Conservation (phyloP, 2,329 filamentous ascomycete genomes). For the Hymenoscyphus fructigenus region DNA sequence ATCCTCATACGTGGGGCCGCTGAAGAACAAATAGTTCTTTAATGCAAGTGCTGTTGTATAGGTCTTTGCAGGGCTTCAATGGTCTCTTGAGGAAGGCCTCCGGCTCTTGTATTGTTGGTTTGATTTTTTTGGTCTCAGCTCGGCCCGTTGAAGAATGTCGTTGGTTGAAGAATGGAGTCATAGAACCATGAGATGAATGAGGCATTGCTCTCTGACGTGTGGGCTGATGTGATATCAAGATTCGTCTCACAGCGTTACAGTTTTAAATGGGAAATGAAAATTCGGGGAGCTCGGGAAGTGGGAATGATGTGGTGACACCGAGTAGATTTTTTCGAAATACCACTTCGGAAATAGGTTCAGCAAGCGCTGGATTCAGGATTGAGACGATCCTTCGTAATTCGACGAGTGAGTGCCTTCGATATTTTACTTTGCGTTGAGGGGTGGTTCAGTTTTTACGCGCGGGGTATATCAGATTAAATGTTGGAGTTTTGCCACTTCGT, state of each 20-base stretch:
- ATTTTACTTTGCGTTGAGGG: not conserved
- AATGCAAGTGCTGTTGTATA: not conserved
- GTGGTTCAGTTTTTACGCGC: too few relatives aligned
- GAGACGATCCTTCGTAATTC: not conserved
- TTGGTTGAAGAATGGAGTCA: not conserved
- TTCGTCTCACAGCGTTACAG: not conserved
- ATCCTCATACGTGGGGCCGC: not conserved
- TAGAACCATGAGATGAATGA: not conserved
- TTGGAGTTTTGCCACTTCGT: too few relatives aligned
- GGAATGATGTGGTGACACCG: not conserved
- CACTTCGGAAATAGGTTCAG: not conserved
- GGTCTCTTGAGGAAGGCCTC: not conserved
- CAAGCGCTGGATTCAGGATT: not conserved
- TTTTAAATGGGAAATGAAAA: not conserved
- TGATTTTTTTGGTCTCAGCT: not conserved
- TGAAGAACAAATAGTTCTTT: not conserved
- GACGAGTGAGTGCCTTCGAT: not conserved
- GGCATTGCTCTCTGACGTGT: not conserved
- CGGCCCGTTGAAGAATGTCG: not conserved
- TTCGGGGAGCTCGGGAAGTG: not conserved
- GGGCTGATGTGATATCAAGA: not conserved
- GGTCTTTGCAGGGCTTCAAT: not conserved
- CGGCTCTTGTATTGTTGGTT: not conserved
- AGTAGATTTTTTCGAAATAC: not conserved
- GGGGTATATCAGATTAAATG: too few relatives aligned